Base-by-base conservation (phyloP, 306 rosid species). In the Oxytropis ochrocephala region DNA sequence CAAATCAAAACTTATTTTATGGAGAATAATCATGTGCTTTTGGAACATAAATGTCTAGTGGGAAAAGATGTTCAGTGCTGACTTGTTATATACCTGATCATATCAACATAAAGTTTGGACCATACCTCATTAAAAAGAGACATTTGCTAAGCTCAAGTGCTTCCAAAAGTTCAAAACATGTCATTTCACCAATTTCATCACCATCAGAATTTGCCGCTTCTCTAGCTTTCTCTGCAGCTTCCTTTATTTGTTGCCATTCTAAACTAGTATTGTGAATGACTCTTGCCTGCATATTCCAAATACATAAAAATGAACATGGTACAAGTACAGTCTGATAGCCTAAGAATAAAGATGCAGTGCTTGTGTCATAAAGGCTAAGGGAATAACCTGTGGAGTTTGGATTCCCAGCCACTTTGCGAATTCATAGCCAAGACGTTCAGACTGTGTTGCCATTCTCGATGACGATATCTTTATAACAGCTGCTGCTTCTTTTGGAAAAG, bases 61-160 rank as follows among this genome's bases (percentile, higher is more conserved):
- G 63, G 80, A 36, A 72, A 12, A 80, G 5, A 51, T 64, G 55
- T 73, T 58, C 14, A 33, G 73, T 64, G 51, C 38, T 51, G 64
- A 68, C 56, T 54, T 39, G 64, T 50, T 48, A 67, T 42, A 67
- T 44, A 66, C 51, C 58, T 13, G 29, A n/a, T 33, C 52, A 16
- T 35, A 64, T 7, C 27, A 47, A 74, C 77, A 46, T 56, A 21
- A 35, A 63, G 50, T 67, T 58, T 61, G 39, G 50, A 58, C 57
- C 53, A 63, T 65, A 90, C 98, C 97, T 86, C 97, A 94, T 85
- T 32, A 94, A 74, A 60, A 85, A 76, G 75, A 94, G 86, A 80
- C 99, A 94, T 44, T 91, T 82, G 83, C 99, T 88, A 50, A 91
- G 94, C 64, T 94, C 99, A 73, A 94, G 99, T 66, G 99, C 99